Percentiles rank a stretch among this genome's conserved stretches.
Evolutionary conservation across 805 yeast species (phyloP).

Genomic region (Brettanomyces sp.): DNA sequence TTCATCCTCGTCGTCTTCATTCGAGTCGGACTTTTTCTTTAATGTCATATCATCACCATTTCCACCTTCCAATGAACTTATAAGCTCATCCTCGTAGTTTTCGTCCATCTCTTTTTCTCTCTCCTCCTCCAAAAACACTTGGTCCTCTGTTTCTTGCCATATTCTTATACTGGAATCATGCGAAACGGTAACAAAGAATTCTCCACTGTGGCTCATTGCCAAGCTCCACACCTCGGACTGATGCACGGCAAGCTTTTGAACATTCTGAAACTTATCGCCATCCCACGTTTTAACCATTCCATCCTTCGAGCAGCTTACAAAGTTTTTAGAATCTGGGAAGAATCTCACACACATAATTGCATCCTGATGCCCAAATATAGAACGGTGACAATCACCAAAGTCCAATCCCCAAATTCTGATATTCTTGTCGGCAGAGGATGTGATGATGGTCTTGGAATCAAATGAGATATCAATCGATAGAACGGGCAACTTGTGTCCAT

Average conservation of each 20-base stretch:
- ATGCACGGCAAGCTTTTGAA: conserved; percentile 80
- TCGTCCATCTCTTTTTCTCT: conserved; percentile 94
- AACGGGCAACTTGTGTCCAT: conserved; percentile 96
- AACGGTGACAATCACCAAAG: conserved; percentile 97
- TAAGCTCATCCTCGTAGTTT: conserved; percentile 70
- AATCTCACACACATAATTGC: conserved; percentile 84
- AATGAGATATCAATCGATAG: conserved; percentile 82
- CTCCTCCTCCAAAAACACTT: conserved; percentile 95
- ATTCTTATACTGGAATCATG: conserved; percentile 90
- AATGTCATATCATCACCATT: conserved; percentile 25
- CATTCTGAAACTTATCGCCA: conserved; percentile 91
- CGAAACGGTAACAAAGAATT: conserved; percentile 68
- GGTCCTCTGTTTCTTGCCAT: conserved; percentile 93
- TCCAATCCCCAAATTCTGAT: conserved; percentile 98
- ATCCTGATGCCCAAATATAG: conserved; percentile 95
- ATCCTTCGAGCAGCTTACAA: conserved; percentile 86
- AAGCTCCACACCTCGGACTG: conserved; percentile 92
- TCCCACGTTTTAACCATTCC: conserved; percentile 93
- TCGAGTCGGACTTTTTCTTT: conserved; percentile 23
- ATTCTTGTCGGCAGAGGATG: conserved; percentile 96
- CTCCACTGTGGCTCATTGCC: conserved; percentile 66
- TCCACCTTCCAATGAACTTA: conserved; percentile 56
- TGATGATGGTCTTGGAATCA: conserved; percentile 80
- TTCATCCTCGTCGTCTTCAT: conserved; percentile 21
- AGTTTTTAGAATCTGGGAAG: conserved; percentile 77